Evolutionary conservation across 768 basidiomycete species (phyloP).

Genomic region (Hygrophoropsis aurantiaca): DNA sequence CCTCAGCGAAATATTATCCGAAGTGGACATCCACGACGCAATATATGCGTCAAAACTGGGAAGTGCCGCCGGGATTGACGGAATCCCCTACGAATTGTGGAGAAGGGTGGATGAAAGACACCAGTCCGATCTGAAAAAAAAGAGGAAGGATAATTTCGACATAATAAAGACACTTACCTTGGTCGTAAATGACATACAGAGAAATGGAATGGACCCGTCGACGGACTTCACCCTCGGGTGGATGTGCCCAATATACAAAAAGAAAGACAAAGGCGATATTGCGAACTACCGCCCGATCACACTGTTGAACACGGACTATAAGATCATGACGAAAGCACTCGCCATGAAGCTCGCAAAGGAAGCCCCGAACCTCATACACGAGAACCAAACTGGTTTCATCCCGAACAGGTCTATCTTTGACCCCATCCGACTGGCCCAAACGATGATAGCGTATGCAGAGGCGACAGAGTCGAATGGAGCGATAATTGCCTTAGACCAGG

Average conservation of each 20-base stretch:
- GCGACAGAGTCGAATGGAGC: constrained; percentile 19
- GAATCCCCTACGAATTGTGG: constrained; percentile 28
- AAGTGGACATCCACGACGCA: constrained; percentile 13
- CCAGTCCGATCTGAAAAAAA: background rate
- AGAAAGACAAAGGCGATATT: constrained; percentile 6
- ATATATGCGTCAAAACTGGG: constrained; percentile 15
- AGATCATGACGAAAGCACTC: constrained; percentile 14
- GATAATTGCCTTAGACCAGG: constrained; percentile 34
- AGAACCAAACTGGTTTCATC: constrained; percentile 35
- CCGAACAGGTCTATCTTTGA: constrained; percentile 29
- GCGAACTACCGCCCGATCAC: constrained; percentile 15
- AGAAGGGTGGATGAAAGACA: constrained; percentile 2
- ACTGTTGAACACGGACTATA: constrained; percentile 18
- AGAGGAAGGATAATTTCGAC: constrained; percentile 3
- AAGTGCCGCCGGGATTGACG: constrained; percentile 22
- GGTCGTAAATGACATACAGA: constrained; percentile 4
- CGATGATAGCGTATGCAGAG: constrained; percentile 24
- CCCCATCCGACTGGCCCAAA: constrained; percentile 26
- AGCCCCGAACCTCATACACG: constrained; percentile 8
- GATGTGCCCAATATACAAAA: constrained; percentile 26
- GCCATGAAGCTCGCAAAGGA: background rate
- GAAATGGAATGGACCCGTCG: background rate
- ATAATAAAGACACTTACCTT: background rate
- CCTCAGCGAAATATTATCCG: background rate
- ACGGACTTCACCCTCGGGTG: constrained; percentile 13